These are phyloP conservation scores for Phytophthora chlamydospora DNA, from an alignment of 352 stramenopile species.

Conservation along the genomic window DNA sequence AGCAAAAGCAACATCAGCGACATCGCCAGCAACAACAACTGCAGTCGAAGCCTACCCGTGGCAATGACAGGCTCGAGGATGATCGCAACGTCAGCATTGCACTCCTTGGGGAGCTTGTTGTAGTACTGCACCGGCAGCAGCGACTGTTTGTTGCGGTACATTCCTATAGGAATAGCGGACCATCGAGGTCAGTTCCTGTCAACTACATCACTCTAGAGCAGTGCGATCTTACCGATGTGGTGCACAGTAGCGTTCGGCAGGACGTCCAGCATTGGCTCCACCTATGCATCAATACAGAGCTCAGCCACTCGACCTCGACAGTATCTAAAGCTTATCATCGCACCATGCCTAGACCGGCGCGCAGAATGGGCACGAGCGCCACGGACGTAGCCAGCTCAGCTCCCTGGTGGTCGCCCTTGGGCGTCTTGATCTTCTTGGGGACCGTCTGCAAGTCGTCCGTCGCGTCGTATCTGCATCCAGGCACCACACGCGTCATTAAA, in stretches of 20 bases:
- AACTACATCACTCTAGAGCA: slow-evolving; percentile 2
- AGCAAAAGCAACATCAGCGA: not conserved
- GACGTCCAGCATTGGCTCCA: slow-evolving; percentile 97
- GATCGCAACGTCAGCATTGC: slow-evolving; percentile 93
- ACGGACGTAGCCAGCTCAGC: slow-evolving; percentile 92
- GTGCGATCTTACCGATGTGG: slow-evolving; percentile 93
- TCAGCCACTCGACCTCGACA: not conserved
- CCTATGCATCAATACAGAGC: slow-evolving; percentile 56
- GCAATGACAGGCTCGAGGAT: slow-evolving; percentile 97
- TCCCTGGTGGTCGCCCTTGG: slow-evolving; percentile 77
- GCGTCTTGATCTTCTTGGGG: slow-evolving; percentile 83
- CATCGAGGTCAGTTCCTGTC: slow-evolving; percentile 4
- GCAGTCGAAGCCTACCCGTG: slow-evolving; percentile 58
- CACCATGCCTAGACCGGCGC: slow-evolving; percentile 91
- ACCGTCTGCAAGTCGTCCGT: slow-evolving; percentile 72
- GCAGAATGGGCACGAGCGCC: slow-evolving; percentile 97
- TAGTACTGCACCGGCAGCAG: slow-evolving; percentile 98
- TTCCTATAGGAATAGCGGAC: slow-evolving; percentile 40
- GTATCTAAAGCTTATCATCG: not conserved
- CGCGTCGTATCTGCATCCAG: slow-evolving; percentile 70
- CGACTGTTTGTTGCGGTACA: slow-evolving; percentile 92
- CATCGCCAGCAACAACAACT: not conserved
- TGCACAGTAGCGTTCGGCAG: slow-evolving; percentile 95
- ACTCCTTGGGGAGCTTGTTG: slow-evolving; percentile 97
- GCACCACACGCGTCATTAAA: not conserved